Conservation (phyloP, 257 asterid species). For the Solanum rostratum region DNA sequence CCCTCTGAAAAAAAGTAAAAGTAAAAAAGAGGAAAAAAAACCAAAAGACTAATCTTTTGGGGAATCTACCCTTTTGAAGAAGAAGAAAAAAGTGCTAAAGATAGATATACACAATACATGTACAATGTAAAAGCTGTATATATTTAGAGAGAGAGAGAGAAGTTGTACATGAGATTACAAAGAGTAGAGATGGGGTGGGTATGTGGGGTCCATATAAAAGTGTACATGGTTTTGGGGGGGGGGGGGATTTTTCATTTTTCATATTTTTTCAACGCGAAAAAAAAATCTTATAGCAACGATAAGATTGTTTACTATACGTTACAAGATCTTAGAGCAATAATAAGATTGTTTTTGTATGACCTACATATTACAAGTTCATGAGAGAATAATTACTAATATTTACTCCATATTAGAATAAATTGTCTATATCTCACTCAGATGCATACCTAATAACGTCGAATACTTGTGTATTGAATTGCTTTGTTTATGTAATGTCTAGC, state of each 20-base stretch:
- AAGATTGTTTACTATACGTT: neutral
- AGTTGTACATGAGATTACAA: no score
- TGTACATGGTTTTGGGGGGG: conserved; percentile 17
- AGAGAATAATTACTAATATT: neutral
- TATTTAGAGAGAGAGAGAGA: conserved; percentile 12
- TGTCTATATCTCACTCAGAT: neutral
- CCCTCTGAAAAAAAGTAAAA: conserved; percentile 17
- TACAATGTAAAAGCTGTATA: neutral
- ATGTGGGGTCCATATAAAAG: conserved; percentile 29
- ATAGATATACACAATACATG: neutral
- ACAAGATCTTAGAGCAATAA: rapidly evolving
- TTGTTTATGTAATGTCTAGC: no score
- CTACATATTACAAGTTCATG: rapidly evolving
- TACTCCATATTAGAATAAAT: neutral
- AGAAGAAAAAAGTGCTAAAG: conserved; percentile 1
- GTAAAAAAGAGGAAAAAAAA: conserved; percentile 17
- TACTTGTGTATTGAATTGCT: no score
- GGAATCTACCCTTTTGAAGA: conserved; percentile 22
- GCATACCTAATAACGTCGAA: no score
- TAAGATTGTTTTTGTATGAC: neutral
- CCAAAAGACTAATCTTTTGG: conserved; percentile 6
- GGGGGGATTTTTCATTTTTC: neutral
- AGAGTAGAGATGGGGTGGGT: neutral
- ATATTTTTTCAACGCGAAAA: neutral
- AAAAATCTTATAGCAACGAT: neutral